Evolutionary conservation across 208 protist species (phyloP).

Genomic region (Trypanosomatidae sp.): DNA sequence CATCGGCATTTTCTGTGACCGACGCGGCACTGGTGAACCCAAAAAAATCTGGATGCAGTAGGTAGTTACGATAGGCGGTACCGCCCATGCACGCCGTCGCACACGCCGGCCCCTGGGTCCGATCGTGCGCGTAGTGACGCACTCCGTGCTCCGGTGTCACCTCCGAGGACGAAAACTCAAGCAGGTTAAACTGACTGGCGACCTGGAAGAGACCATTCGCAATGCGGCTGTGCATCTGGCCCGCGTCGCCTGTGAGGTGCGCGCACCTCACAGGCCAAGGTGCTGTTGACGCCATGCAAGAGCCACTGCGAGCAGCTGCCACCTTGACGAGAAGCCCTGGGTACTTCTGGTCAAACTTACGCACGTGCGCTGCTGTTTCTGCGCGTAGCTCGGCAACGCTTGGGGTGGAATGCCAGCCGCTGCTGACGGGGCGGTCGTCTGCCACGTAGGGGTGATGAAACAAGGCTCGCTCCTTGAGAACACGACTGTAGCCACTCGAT

Average conservation of each 20-base stretch:
- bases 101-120: slow-evolving; percentile 71
- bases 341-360: slow-evolving; percentile 17
- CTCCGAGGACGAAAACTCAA: slow-evolving; percentile 49
- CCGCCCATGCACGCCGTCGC: slow-evolving; percentile 53
- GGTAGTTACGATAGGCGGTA: slow-evolving; percentile 75
- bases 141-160: slow-evolving; percentile 56
- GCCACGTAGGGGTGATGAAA: slow-evolving; percentile 18
- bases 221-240: slow-evolving; percentile 21
- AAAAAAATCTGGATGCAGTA: slow-evolving; percentile 42
- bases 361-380: slow-evolving; percentile 20
- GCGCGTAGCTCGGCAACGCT: slow-evolving; percentile 40
- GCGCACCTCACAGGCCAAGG: slow-evolving; percentile 11
- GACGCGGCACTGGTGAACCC: not conserved
- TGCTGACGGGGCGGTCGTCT: slow-evolving; percentile 9
- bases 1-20: not conserved
- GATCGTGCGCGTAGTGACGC: slow-evolving; percentile 50
- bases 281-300: not conserved
- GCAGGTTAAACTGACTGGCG: slow-evolving; percentile 79
- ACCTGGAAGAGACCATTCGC: slow-evolving; percentile 58
- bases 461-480: slow-evolving; percentile 24
- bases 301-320: not conserved
- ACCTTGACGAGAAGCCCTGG: slow-evolving; percentile 23
- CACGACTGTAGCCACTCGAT: not conserved
- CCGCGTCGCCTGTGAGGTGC: slow-evolving; percentile 31
- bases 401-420: slow-evolving; percentile 50